Base-by-base conservation (phyloP, 1,284 basidiomycete genomes). In the Rhodotorula sp. region DNA sequence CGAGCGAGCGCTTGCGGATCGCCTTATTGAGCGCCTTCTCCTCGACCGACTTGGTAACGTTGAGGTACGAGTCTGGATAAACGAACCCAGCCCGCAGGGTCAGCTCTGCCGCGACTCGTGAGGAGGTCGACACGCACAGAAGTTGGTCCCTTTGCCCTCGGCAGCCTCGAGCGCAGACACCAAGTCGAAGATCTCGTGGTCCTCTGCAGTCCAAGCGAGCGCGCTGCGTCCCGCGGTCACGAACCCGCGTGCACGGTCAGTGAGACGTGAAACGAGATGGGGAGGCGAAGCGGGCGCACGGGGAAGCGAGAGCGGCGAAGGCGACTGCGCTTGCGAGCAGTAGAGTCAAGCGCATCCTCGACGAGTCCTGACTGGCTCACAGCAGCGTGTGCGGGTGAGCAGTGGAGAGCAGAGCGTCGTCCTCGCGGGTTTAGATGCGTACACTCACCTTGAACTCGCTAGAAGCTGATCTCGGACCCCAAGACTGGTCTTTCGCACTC, bases 141-240 rank as follows among this genome's bases (percentile, higher is more conserved):
- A 97, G 1, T 88, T 90, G 17, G 89, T 91, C 34, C 89, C 90
- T 79, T 90, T 93, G 74, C 89, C 94, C 84, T 95, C 93, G 3
- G 90, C 84, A 2, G 83, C 82, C 81, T 95, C 89, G 46, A 97
- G 81, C 10, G 86, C 90, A 72, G 86, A 86, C 67, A 96, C 93
- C n/a, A 97, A 85, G 82, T 96, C 94, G 78, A 97, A 97, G 63
- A 97, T 94, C 81, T 97, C 94, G 62, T 77, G 76, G 61, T 77
- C 76, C 64, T 77, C 75, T 52, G 70, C 73, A 55, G 73, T 74
- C 76, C 76, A 77, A 19, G 72, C 75, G 60, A 73, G 66, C 9
- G 67, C 73, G 62, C 74, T 72, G 66, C 46, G 11, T 51, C 10
- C 24, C 46, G 19, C 10, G 10, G 32, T 39, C 29, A 29, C 7